Percentiles rank a stretch among this genome's conserved stretches.
Evolutionary conservation across 2,329 filamentous ascomycete species (phyloP).

Genomic region (Sporothrix protearum): DNA sequence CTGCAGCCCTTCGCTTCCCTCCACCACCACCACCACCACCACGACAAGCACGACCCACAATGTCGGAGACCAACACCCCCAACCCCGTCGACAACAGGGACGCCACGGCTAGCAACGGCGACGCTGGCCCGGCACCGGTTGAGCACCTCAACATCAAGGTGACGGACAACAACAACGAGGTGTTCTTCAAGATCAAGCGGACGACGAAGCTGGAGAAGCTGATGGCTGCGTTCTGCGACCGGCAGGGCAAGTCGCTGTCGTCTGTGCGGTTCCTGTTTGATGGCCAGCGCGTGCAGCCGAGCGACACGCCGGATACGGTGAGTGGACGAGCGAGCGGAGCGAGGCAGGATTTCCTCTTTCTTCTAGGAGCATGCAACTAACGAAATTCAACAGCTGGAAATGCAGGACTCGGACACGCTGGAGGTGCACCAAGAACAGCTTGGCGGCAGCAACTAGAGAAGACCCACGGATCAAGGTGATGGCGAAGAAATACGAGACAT

Average conservation of each 20-base stretch:
- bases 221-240: conserved; percentile 96
- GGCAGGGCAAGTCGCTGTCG: conserved; percentile 79
- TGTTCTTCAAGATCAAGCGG: conserved; percentile 99
- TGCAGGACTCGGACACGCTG: conserved; percentile 91
- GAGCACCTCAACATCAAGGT: conserved; percentile 99
- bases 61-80: conserved; percentile 45
- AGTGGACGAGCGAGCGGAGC: conserved; percentile 37
- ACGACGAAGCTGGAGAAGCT: conserved; percentile 94
- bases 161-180: conserved; percentile 98
- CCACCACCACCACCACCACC: not conserved
- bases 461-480: not conserved
- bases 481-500: not conserved
- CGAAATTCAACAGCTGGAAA: conserved; percentile 67
- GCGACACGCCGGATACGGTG: conserved; percentile 89
- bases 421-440: conserved; percentile 99
- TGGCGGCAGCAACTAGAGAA: conserved; percentile 54
- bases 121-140: conserved; percentile 37
- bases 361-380: not conserved
- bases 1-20: not conserved
- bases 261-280: conserved; percentile 96
- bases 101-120: conserved; percentile 34
- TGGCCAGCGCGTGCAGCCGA: conserved; percentile 83
- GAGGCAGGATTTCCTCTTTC: not conserved
- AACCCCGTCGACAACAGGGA: conserved; percentile 21
- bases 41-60: too few species aligned